Conservation (phyloP, 139 green algal species). For the Chlorella sp. region DNA sequence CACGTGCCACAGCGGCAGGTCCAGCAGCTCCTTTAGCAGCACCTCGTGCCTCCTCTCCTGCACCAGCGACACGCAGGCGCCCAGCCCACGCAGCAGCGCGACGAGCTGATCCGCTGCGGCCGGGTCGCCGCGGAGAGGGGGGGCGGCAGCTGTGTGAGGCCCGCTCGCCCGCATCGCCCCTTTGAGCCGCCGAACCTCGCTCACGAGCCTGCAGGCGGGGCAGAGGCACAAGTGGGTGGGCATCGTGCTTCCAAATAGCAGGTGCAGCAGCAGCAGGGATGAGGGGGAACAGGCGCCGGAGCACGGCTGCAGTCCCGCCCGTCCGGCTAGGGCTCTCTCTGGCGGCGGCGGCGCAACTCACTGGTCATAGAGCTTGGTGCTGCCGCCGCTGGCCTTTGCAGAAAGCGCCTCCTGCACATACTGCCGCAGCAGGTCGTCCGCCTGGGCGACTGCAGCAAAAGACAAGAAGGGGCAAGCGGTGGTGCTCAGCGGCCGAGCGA, state of each 20-base stretch:
- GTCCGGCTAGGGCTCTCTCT: background rate
- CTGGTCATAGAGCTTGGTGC: constrained; percentile 51
- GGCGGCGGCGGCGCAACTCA: constrained; percentile 6
- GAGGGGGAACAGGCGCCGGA: background rate
- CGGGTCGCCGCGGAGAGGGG: background rate
- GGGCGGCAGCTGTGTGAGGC: background rate
- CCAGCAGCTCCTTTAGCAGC: constrained; percentile 60
- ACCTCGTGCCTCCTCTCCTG: constrained; percentile 56
- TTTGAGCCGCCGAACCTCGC: constrained; percentile 42
- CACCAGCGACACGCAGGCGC: constrained; percentile 40
- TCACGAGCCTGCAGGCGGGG: constrained; percentile 38
- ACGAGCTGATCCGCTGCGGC: constrained; percentile 32
- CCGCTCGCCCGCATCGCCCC: background rate
- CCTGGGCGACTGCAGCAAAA: constrained; percentile 19
- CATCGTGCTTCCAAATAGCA: background rate
- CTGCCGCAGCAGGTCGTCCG: constrained; percentile 46
- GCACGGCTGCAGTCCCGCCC: background rate
- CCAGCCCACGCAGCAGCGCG: constrained; percentile 42
- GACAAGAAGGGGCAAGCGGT: background rate
- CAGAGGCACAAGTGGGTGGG: background rate
- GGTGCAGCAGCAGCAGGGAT: background rate
- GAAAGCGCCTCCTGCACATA: constrained; percentile 48
- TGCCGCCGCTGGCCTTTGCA: constrained; percentile 29
- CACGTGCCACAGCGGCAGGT: constrained; percentile 63
- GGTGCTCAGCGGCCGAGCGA: background rate